These are phyloP conservation scores for Blastobotrys americana DNA, from an alignment of 805 yeast genomes.

Conservation along the genomic window DNA sequence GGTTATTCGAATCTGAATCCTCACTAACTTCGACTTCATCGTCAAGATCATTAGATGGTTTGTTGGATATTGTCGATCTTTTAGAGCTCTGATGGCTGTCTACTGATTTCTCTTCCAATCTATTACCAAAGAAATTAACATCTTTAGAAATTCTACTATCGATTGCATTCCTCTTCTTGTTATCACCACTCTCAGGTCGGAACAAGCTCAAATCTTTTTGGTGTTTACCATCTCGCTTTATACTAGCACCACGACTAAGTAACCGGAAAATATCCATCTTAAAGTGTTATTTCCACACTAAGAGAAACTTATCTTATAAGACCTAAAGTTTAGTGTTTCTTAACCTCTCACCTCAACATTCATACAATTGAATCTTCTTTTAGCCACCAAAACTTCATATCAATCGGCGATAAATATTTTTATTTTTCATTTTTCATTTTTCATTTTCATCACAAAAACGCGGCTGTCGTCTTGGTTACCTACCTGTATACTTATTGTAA, in stretches of 20 bases:
- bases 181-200: constrained; percentile 18
- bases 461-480: too few species aligned
- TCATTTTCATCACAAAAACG: too few species aligned
- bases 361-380: too few species aligned
- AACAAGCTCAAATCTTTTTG: constrained; percentile 26
- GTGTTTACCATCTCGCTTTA: constrained; percentile 50
- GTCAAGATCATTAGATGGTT: constrained; percentile 19
- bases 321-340: too few species aligned
- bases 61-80: constrained; percentile 2
- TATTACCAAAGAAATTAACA: constrained; percentile 74
- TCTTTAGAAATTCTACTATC: constrained; percentile 54
- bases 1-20: constrained; percentile 28
- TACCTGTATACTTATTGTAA: too few species aligned
- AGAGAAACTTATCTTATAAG: too few species aligned
- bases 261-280: constrained; percentile 84
- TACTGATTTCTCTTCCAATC: constrained; percentile 31
- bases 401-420: too few species aligned
- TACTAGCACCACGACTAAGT: constrained; percentile 75
- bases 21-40: constrained; percentile 30
- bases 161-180: constrained; percentile 31
- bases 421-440: too few species aligned
- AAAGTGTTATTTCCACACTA: too few species aligned
- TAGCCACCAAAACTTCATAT: too few species aligned
- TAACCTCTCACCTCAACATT: too few species aligned
- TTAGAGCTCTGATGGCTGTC: constrained; percentile 22